Percentiles rank a stretch among this genome's conserved stretches.
phyloP scores from a whole-genome alignment of 2,329 filamentous ascomycete genomes.

The Botrytis squamosa region DNA sequence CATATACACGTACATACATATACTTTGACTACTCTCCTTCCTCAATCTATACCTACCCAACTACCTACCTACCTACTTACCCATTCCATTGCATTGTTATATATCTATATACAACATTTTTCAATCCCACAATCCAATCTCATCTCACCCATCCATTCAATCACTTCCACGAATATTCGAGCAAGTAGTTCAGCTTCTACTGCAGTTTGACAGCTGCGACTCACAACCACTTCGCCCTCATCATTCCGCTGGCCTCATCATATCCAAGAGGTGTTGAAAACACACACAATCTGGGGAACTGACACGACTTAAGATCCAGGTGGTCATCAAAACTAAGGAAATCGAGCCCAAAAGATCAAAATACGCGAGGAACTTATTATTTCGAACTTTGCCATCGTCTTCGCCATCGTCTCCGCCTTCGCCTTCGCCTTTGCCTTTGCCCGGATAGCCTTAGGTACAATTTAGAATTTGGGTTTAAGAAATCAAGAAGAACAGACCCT shows the following conservation, averaged over 20 bases:
- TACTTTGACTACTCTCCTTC: not conserved
- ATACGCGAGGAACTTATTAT: slow-evolving; percentile 10
- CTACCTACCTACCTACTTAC: not conserved
- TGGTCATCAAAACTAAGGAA: not conserved
- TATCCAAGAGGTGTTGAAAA: slow-evolving; percentile 2
- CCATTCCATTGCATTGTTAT: not conserved
- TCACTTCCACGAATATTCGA: slow-evolving; percentile 4
- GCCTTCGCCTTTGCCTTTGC: not conserved
- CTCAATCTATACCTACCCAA: not conserved
- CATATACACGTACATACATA: not conserved
- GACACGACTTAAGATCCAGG: not conserved
- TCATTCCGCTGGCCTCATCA: slow-evolving; percentile 1
- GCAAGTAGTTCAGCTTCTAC: not conserved
- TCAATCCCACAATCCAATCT: not conserved
- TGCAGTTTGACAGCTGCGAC: not conserved
- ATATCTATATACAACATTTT: not conserved
- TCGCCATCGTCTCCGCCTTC: not conserved
- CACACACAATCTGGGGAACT: not conserved
- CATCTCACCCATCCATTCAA: slow-evolving; percentile 12
- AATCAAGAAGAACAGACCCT: slow-evolving; percentile 5
- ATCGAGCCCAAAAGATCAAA: not conserved
- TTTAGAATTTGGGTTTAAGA: slow-evolving; percentile 5
- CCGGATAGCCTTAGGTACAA: slow-evolving; percentile 3
- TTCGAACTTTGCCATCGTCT: slow-evolving; percentile 1
- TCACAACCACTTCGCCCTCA: not conserved